Base-by-base conservation (phyloP, 179 eudicot genomes). In the Kewa caespitosa region DNA sequence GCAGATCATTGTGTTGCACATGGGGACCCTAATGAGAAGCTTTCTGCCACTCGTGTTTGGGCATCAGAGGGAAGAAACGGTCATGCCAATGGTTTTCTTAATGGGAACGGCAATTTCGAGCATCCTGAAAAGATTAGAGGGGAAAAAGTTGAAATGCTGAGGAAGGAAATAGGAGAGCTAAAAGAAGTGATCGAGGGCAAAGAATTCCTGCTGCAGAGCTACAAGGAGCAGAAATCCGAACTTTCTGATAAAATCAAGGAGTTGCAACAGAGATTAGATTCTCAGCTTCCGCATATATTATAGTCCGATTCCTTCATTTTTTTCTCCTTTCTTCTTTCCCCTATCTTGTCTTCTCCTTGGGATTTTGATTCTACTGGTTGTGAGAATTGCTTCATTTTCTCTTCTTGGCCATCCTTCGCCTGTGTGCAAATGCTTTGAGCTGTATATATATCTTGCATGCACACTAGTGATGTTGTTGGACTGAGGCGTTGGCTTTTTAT, bases 211-310 rank as follows among this genome's bases (percentile, higher is more conserved):
- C 74, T 91, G 67, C 92, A 89, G 80, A 90, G 83, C 81, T 94
- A 89, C 89, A 94, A 94, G 89, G 97, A 90, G 84, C 92, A 94
- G 84, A 92, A 90, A 71, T 41, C 82, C 6, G 98, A 94, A 82
- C 90, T 94, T 23, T 88, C 98, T 4, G 38, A 78, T 76, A 92
- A 91, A 91, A 74, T 94, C 76, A 91, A 85, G 81, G 98, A 94
- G 78, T 79, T 94, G 89, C 97, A 94, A 79, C 90, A 80, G 79
- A 91, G 93, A 81, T 78, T 91, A 81, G 98, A 94, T 89, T 87
- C 89, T 60, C 99, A 95, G 79, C 89, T 93, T 68, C 97, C 95
- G 38, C 89, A 85, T 76, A 95, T 95, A 80, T 86, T 95, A 84
- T 92, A 94, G 92, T 28, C 11, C 39, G 54, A 38, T 77, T 33